Evolutionary conservation across 139 green algal species (phyloP), one percentile per base, ranked within the genome.

Genomic region (Chlamydomonas urium): DNA sequence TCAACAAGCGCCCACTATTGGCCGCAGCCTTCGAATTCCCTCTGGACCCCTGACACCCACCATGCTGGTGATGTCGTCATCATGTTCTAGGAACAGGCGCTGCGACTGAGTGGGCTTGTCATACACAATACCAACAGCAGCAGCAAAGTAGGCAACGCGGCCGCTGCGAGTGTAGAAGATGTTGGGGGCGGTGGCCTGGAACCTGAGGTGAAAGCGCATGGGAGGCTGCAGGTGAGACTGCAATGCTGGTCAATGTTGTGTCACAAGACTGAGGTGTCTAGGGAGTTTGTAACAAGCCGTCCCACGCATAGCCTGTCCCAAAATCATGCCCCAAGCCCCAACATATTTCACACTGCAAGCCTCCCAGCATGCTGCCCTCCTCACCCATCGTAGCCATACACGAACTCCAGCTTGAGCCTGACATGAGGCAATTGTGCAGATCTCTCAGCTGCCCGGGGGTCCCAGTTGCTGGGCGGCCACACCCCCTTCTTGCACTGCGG

Each of bases 51-150:
- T n/a, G n/a, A n/a, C n/a, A 31, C 53, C 26, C 1, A 75, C 77
- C 56, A 86, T n/a, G 69, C 80, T 89, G 59, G 76, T 56, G 62
- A 93, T 88, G 79, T 93, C 88, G 71, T 93, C 83, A 61, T 88
- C 83, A 72, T 93, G 88, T 26, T 75, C 84, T 33, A 83, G 69
- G 79, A 90, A 90, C 65, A 87, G 86, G 33, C 80, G 69, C 75
- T 91, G 86, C 37, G 29, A 34, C 32, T 67, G 60, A 19, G 60
- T 47, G 5, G 14, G 21, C 60, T 67, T 67, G 65, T 81, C 68
- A 72, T 89, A 90, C 74, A 91, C 86, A 58, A 93, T 79, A 35
- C 82, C 83, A 38, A 93, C 75, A 28, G 62, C 86, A 14, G 88
- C 88, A 5, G 78, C 76, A 63, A 81, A 83, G 76, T 89, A 90